These are phyloP conservation scores for Gaeumannomyces tritici DNA, from an alignment of 2,329 filamentous ascomycete genomes.

Conservation along the genomic window DNA sequence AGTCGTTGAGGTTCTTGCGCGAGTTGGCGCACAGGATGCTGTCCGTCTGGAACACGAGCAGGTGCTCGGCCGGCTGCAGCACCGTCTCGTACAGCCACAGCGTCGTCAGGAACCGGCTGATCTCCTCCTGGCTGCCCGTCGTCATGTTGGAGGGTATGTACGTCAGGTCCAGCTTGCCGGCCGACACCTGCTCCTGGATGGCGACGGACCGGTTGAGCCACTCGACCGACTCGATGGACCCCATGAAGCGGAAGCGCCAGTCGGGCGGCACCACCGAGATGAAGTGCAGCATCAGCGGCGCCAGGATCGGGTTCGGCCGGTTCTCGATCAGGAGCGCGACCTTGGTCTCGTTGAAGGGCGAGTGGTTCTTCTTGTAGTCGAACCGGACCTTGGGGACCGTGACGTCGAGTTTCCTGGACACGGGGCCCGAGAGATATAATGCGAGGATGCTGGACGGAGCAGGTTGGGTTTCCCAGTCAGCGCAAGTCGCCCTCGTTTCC, in stretches of 20 bases:
- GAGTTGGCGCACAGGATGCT: conserved; percentile 46
- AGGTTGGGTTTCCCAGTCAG: background rate
- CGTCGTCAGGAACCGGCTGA: conserved; percentile 41
- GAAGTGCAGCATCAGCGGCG: conserved; percentile 45
- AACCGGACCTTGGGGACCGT: conserved; percentile 19
- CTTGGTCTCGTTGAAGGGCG: conserved; percentile 37
- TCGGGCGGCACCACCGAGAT: conserved; percentile 46
- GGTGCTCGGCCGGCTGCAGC: conserved; percentile 39
- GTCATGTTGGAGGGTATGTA: conserved; percentile 43
- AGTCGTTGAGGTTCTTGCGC: conserved; percentile 35
- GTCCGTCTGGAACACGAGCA: conserved; percentile 46
- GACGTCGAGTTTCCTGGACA: conserved; percentile 11
- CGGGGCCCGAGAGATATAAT: conserved; percentile 13
- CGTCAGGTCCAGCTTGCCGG: conserved; percentile 39
- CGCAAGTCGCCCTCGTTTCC: background rate
- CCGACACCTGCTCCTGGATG: conserved; percentile 30
- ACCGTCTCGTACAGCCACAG: conserved; percentile 41
- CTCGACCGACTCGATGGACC: conserved; percentile 33
- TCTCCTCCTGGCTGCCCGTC: conserved; percentile 39
- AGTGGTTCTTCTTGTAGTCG: conserved; percentile 20
- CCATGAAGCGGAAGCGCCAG: conserved; percentile 49
- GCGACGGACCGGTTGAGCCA: conserved; percentile 33
- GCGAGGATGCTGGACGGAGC: conserved; percentile 5
- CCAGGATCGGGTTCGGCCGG: conserved; percentile 36
- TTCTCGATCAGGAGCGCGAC: conserved; percentile 47